Conservation (phyloP, 768 basidiomycete genomes). For the Pholiota microspora region DNA sequence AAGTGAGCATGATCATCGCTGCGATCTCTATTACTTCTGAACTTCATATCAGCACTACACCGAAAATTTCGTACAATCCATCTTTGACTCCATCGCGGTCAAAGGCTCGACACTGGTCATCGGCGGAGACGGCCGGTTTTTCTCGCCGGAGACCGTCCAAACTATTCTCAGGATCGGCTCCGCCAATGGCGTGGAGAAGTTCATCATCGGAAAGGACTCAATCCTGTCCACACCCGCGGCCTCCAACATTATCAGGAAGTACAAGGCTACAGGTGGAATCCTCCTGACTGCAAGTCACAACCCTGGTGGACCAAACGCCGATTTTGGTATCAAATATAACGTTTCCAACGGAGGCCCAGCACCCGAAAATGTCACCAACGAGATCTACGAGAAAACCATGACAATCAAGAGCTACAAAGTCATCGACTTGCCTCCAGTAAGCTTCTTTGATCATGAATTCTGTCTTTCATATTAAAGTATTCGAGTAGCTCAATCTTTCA, state of each 20-base stretch:
- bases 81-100: conserved; percentile 84
- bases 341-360: conserved; percentile 97
- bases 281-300: conserved; percentile 97
- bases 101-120: conserved; percentile 85
- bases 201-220: conserved; percentile 88
- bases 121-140: conserved; percentile 97
- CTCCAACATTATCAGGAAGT: conserved; percentile 92
- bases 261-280: conserved; percentile 96
- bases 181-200: conserved; percentile 87
- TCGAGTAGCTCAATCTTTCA: conserved; percentile 72
- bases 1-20: conserved; percentile 49
- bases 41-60: conserved; percentile 80
- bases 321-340: conserved; percentile 99
- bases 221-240: conserved; percentile 98
- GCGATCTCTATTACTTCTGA: conserved; percentile 10
- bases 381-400: conserved; percentile 91
- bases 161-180: conserved; percentile 93
- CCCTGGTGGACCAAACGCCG: conserved; percentile 96
- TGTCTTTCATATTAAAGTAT: not conserved
- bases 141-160: conserved; percentile 81
- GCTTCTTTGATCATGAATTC: conserved; percentile 22
- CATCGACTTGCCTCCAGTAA: conserved; percentile 72
- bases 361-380: conserved; percentile 93
- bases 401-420: conserved; percentile 82
- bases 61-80: conserved; percentile 96